Percentiles rank a stretch among this genome's conserved stretches.
Conservation (phyloP, 768 basidiomycete species). For the Guyanaporus albipodus region DNA sequence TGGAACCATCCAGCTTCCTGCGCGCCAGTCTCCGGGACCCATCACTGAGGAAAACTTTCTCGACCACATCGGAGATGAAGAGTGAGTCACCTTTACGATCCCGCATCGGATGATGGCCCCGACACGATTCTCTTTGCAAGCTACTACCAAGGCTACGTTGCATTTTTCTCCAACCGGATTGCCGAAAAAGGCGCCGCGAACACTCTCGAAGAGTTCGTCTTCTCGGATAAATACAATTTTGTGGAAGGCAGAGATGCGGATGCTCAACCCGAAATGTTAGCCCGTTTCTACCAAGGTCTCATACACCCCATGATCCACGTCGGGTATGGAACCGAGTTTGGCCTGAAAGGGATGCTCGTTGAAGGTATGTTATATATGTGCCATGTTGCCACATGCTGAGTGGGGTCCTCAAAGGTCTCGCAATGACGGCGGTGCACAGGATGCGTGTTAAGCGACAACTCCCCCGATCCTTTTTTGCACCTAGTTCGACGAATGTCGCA, state of each 20-base stretch:
- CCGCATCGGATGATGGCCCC: neutral
- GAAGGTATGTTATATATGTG: constrained; percentile 48
- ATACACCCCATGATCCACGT: constrained; percentile 62
- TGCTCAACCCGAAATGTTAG: constrained; percentile 49
- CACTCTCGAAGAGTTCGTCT: constrained; percentile 29
- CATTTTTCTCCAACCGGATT: constrained; percentile 22
- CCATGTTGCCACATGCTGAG: neutral
- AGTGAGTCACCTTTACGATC: constrained; percentile 8
- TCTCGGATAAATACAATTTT: constrained; percentile 28
- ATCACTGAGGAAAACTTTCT: constrained; percentile 24
- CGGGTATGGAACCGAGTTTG: constrained; percentile 62
- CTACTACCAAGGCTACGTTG: constrained; percentile 25
- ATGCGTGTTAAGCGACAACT: constrained; percentile 36
- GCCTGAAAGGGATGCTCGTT: constrained; percentile 53
- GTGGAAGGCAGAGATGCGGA: constrained; percentile 9
- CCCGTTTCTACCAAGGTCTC: constrained; percentile 44
- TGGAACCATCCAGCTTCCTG: constrained; percentile 16
- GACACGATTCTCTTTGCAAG: constrained; percentile 6
- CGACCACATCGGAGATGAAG: constrained; percentile 23
- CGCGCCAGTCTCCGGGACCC: constrained; percentile 21
- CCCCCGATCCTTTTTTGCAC: constrained; percentile 8
- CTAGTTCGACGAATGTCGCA: neutral
- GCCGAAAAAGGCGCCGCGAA: constrained; percentile 12
- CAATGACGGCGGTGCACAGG: constrained; percentile 23
- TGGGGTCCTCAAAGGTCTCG: constrained; percentile 22